These are phyloP conservation scores for Myxozyma geophila DNA, from an alignment of 805 yeast species.

Conservation along the genomic window DNA sequence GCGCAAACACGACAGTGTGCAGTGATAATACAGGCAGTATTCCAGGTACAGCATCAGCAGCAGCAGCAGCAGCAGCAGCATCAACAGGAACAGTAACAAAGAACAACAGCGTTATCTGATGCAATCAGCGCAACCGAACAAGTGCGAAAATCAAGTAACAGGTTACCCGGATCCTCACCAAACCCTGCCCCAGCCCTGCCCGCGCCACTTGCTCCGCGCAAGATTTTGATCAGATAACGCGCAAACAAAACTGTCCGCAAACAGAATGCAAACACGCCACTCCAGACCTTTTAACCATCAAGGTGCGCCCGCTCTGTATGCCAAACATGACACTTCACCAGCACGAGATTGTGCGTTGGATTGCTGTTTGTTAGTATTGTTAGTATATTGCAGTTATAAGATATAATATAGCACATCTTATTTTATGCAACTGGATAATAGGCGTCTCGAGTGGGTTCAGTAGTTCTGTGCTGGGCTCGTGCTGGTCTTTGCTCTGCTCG, in stretches of 20 bases:
- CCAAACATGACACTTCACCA: background rate
- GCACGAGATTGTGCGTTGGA: background rate
- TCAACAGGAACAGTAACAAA: too few relatives aligned
- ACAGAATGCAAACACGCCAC: conserved; percentile 13
- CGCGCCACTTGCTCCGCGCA: background rate
- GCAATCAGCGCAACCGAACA: background rate
- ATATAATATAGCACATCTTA: too few relatives aligned
- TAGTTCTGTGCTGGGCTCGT: too few relatives aligned
- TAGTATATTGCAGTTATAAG: too few relatives aligned
- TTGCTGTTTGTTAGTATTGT: too few relatives aligned
- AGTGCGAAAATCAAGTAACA: background rate
- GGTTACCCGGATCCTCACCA: background rate
- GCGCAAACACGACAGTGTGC: too few relatives aligned
- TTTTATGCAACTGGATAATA: too few relatives aligned
- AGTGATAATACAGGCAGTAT: background rate
- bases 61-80: background rate
- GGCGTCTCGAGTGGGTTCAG: too few relatives aligned
- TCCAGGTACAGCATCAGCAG: background rate
- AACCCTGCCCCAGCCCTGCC: background rate
- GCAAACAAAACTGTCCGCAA: background rate
- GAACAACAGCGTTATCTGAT: background rate
- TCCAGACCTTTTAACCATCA: conserved; percentile 1
- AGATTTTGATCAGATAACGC: conserved; percentile 9
- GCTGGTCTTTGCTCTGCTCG: too few relatives aligned
- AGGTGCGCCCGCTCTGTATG: conserved; percentile 5